Percentiles rank a stretch among this genome's conserved stretches.
Conservation (phyloP, 352 stramenopile genomes). For the Pythium utonaiense region DNA sequence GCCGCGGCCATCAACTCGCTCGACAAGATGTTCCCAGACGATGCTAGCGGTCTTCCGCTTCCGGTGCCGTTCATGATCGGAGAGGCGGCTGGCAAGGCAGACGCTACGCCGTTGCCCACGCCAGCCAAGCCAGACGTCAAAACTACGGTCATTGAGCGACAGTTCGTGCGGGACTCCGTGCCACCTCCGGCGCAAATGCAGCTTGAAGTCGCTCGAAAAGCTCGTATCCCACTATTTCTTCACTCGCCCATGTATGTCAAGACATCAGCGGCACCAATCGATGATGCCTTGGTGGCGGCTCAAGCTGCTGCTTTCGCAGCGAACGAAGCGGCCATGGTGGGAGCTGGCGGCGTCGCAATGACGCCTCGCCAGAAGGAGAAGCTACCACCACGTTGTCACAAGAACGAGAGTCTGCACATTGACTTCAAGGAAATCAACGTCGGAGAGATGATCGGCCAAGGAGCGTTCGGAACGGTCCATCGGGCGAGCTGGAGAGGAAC, state of each 20-base stretch:
- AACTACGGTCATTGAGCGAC: constrained; percentile 55
- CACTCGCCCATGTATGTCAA: constrained; percentile 87
- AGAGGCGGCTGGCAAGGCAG: background rate
- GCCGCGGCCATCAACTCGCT: background rate
- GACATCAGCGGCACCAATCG: constrained; percentile 51
- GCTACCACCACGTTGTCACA: constrained; percentile 43
- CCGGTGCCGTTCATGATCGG: constrained; percentile 30
- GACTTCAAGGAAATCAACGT: constrained; percentile 78
- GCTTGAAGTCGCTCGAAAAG: constrained; percentile 77
- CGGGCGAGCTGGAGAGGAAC: constrained; percentile 67
- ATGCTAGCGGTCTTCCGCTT: background rate
- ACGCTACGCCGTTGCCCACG: background rate
- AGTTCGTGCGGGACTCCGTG: constrained; percentile 63
- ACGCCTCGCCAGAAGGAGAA: constrained; percentile 39
- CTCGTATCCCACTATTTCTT: constrained; percentile 78
- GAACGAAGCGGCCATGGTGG: constrained; percentile 1
- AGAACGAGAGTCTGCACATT: constrained; percentile 80
- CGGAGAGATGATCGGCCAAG: constrained; percentile 80
- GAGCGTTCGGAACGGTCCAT: constrained; percentile 82
- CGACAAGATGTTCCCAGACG: constrained; percentile 13
- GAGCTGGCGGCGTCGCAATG: constrained; percentile 19
- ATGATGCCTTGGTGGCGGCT: constrained; percentile 35
- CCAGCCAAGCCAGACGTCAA: constrained; percentile 43
- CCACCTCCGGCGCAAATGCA: constrained; percentile 84
- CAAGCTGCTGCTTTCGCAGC: constrained; percentile 10